Evolutionary conservation across 179 eudicot species (phyloP).

Genomic region (Corrigiola litoralis): DNA sequence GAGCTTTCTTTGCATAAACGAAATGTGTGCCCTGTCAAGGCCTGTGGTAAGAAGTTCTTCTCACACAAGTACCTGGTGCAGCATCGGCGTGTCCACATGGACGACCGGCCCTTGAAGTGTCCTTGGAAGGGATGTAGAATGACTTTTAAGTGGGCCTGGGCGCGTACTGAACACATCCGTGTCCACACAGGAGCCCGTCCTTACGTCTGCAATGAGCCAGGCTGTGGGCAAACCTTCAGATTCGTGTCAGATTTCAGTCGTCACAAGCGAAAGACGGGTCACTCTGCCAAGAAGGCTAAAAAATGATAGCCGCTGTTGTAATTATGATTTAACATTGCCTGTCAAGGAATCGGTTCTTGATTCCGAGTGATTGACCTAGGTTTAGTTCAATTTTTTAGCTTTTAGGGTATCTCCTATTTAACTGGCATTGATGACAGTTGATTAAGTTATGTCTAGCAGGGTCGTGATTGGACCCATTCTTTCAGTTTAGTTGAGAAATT

Average conservation of each 20-base stretch:
- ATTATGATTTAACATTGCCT: constrained; percentile 16
- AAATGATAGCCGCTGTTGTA: constrained; percentile 28
- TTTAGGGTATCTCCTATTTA: constrained; percentile 3
- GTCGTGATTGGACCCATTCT: constrained; percentile 27
- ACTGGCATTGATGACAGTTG: constrained; percentile 9
- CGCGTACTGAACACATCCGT: constrained; percentile 89
- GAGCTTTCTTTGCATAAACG: constrained; percentile 63
- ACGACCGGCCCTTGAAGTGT: constrained; percentile 88
- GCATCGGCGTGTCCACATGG: constrained; percentile 88
- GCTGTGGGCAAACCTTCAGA: constrained; percentile 92
- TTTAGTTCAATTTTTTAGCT: constrained; percentile 6
- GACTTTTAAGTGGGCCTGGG: constrained; percentile 99
- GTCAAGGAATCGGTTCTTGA: constrained; percentile 1
- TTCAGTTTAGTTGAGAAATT: constrained; percentile 11
- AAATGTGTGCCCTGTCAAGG: constrained; percentile 84
- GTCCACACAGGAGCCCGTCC: constrained; percentile 98
- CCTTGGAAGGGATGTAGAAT: constrained; percentile 99
- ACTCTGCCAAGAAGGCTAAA: constrained; percentile 54
- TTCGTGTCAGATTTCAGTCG: constrained; percentile 98
- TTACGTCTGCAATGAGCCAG: constrained; percentile 63
- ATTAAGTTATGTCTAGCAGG: constrained; percentile 16
- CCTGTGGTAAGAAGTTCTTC: constrained; percentile 89
- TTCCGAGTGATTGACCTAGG: constrained; percentile 23
- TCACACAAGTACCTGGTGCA: constrained; percentile 95
- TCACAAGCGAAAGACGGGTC: constrained; percentile 98